These are phyloP conservation scores for Epichloe baconii DNA, from an alignment of 2,329 filamentous ascomycete genomes.

Conservation along the genomic window DNA sequence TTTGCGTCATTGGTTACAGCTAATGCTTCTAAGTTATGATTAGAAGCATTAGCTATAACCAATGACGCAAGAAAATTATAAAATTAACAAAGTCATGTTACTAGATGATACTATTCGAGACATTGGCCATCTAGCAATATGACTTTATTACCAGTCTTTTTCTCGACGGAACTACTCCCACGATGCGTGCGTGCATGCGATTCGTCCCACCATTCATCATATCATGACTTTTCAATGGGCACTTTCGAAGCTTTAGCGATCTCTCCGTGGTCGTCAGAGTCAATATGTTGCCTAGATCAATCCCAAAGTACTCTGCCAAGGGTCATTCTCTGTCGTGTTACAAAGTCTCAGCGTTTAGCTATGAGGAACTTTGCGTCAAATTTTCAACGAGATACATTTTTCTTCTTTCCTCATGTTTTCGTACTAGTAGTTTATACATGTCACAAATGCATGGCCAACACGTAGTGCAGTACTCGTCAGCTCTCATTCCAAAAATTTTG, in stretches of 20 bases:
- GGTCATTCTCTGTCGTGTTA: constrained; percentile 89
- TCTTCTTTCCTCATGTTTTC: background rate
- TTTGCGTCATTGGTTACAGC: too few relatives aligned
- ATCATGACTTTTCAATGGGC: constrained; percentile 30
- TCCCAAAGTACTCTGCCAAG: constrained; percentile 73
- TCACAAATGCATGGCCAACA: too few relatives aligned
- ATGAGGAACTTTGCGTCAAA: constrained; percentile 82
- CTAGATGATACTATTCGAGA: too few relatives aligned
- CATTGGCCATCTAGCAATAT: too few relatives aligned
- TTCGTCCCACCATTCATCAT: background rate
- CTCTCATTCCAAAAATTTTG: too few relatives aligned
- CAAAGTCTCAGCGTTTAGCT: constrained; percentile 60
- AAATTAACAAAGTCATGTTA: too few relatives aligned
- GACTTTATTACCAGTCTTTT: too few relatives aligned
- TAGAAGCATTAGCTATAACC: too few relatives aligned
- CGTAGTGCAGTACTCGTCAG: too few relatives aligned
- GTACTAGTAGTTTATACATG: background rate
- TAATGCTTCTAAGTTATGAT: too few relatives aligned
- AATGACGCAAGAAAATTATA: too few relatives aligned
- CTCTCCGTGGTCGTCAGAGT: constrained; percentile 63
- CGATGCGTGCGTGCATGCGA: background rate
- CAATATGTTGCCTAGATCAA: constrained; percentile 75
- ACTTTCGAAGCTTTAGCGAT: constrained; percentile 87
- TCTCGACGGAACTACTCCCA: background rate
- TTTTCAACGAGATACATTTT: constrained; percentile 59